phyloP scores from a whole-genome alignment of 2,329 filamentous ascomycete genomes.

The Diaporthe citriasiana region DNA sequence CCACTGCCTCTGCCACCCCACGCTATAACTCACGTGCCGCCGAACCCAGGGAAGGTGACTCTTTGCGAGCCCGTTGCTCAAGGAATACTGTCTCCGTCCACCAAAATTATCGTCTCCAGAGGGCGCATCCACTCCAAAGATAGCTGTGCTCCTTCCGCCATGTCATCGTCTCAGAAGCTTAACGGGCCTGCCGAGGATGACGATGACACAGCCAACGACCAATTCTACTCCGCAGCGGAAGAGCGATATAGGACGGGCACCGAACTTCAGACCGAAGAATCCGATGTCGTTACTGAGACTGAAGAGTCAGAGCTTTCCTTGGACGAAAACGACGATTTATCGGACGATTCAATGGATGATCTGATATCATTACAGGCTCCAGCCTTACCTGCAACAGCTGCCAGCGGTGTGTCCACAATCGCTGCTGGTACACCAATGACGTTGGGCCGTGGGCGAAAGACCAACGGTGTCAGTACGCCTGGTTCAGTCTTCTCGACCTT shows the following conservation, averaged over 20 bases:
- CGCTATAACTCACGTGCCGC: conserved; percentile 86
- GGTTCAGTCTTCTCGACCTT: conserved; percentile 92
- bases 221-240: conserved; percentile 93
- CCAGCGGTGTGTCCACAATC: conserved; percentile 84
- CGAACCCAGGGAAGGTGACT: conserved; percentile 87
- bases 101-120: conserved; percentile 85
- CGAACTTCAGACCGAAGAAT: conserved; percentile 70
- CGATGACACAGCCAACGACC: conserved; percentile 89
- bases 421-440: conserved; percentile 87
- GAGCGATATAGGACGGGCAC: conserved; percentile 76
- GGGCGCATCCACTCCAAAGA: conserved; percentile 71
- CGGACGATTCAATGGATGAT: conserved; percentile 92
- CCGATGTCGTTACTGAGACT: conserved; percentile 72
- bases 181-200: conserved; percentile 74
- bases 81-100: conserved; percentile 81
- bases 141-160: conserved; percentile 60
- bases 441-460: conserved; percentile 72
- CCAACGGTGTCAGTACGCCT: conserved; percentile 83
- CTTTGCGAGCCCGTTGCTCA: conserved; percentile 97
- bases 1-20: conserved; percentile 84
- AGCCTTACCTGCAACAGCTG: conserved; percentile 80
- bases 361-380: conserved; percentile 92
- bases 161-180: conserved; percentile 65
- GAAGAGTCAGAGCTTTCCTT: conserved; percentile 72
- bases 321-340: conserved; percentile 81